Evolutionary conservation across 495 filamentous ascomycete genomes (phyloP), one percentile per base, ranked within the genome.

Genomic region (Talaromyces thailandensis): DNA sequence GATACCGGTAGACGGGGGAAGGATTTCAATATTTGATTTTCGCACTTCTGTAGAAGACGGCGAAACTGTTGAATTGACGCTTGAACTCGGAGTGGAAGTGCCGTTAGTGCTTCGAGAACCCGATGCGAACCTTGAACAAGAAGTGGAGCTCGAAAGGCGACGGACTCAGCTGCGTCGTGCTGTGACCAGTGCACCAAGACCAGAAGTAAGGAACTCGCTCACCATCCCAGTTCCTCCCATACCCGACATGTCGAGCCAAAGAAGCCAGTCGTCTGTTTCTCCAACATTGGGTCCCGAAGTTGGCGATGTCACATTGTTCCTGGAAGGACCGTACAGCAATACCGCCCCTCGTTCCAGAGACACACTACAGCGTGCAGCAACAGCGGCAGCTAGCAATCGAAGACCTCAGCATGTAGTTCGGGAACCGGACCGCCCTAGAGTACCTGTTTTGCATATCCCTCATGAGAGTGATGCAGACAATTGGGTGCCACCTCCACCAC

Each of bases 401-500:
- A 78, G 87, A 21, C 81, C 86, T 63, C 84, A 86, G 60, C 73
- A 72, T 14, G 75, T 67, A 23, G 73, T 70, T 68, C 70, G 66
- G 9, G 69, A 62, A 75, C 84, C 25, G 76, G 89, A 26, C 86
- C 89, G 69, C 87, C 86, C 14, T 79, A 86, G 35, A 75, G 11
- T 61, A 14, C 59, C 59, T 21, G 28, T 24, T 6, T 24, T 81
- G 18, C 81, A 90, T 61, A 81, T 89, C 63, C 92, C 92, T 11
- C 89, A 95, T 72, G 91, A 95, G 71, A 92, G 88, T 63, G 90
- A 96, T 68, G 91, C 91, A 4, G 92, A 96, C 65, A 90, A 93
- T 64, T 96, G 92, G 92, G 90, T 93, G 6, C 89, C 92, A 24
- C 92, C 92, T 0, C 92, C 92, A n/a, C 92, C 92, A 12, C 90